Conservation (phyloP, 2,329 filamentous ascomycete species). For the Colletotrichum sp. region DNA sequence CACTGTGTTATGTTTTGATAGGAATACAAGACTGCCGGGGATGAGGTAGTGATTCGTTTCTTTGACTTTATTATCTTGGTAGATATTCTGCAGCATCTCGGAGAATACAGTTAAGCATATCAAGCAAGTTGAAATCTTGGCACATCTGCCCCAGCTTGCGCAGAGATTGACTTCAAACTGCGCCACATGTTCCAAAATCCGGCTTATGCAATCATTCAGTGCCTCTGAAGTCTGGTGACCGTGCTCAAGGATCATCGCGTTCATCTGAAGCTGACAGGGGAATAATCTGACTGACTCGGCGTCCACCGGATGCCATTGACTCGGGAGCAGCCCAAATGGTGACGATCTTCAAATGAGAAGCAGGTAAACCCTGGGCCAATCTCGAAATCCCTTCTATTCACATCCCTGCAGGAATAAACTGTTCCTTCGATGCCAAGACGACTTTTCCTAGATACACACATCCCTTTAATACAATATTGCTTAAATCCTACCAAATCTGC, state of each 20-base stretch:
- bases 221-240: not conserved
- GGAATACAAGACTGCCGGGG: not conserved
- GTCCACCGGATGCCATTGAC: not conserved
- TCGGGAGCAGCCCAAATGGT: not conserved
- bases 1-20: not conserved
- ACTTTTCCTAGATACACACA: not conserved
- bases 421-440: not conserved
- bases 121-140: not conserved
- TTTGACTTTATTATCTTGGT: not conserved
- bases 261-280: not conserved
- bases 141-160: not conserved
- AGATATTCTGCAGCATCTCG: not conserved
- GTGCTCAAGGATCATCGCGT: not conserved
- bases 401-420: not conserved
- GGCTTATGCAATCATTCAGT: not conserved
- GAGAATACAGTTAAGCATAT: not conserved
- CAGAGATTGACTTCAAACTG: not conserved
- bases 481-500: not conserved
- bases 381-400: not conserved
- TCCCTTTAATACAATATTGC: fast-evolving
- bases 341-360: not conserved
- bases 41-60: not conserved
- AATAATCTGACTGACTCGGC: not conserved
- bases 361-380: not conserved
- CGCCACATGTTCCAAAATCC: not conserved